Conservation (phyloP, 129 eudicot genomes). For the Smallanthus sonchifolius region DNA sequence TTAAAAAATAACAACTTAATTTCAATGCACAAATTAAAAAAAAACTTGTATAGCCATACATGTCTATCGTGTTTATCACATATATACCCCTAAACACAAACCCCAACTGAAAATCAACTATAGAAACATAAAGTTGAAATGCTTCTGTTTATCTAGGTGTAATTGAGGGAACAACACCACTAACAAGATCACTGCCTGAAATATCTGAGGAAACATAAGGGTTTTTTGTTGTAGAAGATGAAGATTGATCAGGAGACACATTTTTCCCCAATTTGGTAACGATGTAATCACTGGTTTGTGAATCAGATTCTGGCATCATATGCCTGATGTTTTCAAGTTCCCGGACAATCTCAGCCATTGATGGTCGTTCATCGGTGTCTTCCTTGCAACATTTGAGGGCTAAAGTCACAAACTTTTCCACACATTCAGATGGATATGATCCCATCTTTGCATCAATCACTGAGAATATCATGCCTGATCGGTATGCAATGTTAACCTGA, state of each 20-base stretch:
- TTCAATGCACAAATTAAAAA: too few relatives aligned
- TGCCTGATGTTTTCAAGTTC: conserved; percentile 72
- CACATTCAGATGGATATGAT: conserved; percentile 80
- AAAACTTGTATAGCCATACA: neutral
- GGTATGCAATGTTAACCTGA: conserved; percentile 73
- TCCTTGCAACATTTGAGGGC: conserved; percentile 87
- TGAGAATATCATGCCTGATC: conserved; percentile 75
- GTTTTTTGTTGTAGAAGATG: conserved; percentile 41
- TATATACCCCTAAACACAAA: neutral
- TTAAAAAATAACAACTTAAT: too few relatives aligned
- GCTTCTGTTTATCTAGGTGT: conserved; percentile 52
- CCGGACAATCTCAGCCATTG: conserved; percentile 77
- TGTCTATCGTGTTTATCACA: too few relatives aligned
- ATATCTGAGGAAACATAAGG: conserved; percentile 59
- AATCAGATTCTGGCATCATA: conserved; percentile 67
- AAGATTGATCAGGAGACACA: conserved; percentile 31
- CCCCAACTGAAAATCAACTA: conserved; percentile 5
- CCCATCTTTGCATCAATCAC: conserved; percentile 78
- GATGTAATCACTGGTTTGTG: conserved; percentile 23
- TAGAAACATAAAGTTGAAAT: neutral
- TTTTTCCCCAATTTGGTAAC: conserved; percentile 18
- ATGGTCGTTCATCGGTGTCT: conserved; percentile 69
- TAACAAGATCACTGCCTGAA: conserved; percentile 86
- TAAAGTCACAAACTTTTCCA: conserved; percentile 62
- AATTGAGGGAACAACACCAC: conserved; percentile 69